Percentiles rank a stretch among this genome's conserved stretches.
Conservation (phyloP, 2,329 filamentous ascomycete species). For the Eutypella sp. region DNA sequence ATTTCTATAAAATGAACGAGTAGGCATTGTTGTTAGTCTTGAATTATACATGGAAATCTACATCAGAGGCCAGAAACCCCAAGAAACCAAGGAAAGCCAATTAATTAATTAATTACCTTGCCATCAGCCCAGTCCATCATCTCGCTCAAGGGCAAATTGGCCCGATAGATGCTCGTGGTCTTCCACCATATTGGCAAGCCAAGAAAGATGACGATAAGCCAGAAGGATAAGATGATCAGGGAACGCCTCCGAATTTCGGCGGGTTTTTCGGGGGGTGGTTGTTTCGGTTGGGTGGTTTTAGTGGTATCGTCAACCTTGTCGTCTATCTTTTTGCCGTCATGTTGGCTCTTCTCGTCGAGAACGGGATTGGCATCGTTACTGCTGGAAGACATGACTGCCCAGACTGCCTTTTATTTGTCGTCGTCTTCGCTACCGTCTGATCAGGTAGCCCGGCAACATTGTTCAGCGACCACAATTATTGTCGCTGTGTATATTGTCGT, state of each 20-base stretch:
- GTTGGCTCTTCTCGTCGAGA: not conserved
- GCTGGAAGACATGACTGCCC: not conserved
- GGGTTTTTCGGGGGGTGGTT: constrained; percentile 73
- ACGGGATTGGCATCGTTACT: no score
- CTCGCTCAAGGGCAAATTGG: constrained; percentile 71
- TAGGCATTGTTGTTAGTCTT: not conserved
- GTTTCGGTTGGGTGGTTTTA: constrained; percentile 27
- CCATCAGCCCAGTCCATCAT: constrained; percentile 94
- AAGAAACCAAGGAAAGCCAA: not conserved
- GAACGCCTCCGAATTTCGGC: constrained; percentile 65
- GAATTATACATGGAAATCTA: not conserved
- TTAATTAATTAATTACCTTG: constrained; percentile 52
- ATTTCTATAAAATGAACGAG: constrained; percentile 72
- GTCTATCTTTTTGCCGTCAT: not conserved
- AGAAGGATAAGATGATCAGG: constrained; percentile 80
- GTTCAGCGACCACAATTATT: not conserved
- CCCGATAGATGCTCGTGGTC: constrained; percentile 89
- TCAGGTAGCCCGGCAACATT: not conserved
- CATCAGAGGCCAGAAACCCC: not conserved
- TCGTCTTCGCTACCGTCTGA: not conserved
- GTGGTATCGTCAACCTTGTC: constrained; percentile 4
- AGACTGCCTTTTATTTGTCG: no score
- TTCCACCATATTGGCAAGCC: constrained; percentile 94
- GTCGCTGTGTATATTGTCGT: not conserved
- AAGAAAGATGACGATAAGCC: constrained; percentile 76